Evolutionary conservation across 1,284 basidiomycete genomes (phyloP), one percentile per base, ranked within the genome.

Genomic region (Boletus semigastroideus): DNA sequence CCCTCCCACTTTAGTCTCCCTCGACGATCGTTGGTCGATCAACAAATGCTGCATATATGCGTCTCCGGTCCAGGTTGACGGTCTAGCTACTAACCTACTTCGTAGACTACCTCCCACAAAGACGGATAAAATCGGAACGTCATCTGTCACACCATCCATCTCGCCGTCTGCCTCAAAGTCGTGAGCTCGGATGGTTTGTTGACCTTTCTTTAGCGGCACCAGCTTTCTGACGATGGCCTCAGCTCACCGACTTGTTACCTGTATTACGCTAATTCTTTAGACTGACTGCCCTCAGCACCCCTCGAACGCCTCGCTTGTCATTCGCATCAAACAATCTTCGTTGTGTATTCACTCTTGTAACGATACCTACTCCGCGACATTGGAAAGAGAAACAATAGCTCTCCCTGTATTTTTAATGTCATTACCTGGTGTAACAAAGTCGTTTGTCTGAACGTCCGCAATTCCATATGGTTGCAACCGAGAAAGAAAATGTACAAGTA

Each of bases 101-200:
- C 8, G 1, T 33, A 64, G 63, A 34, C 42, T 65, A 30, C 44
- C 53, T 20, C 37, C 14, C 4, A 17, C 11, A 7, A 64, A 52
- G 42, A 52, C 48, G 9, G 49, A 51, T 14, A 59, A 46, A 40
- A 49, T 39, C 28, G 43, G 52, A 9, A 8, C 51, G 6, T 31
- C 51, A 31, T 40, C 66, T 17, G 39, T 48, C 42, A 12, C 51
- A 14, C 49, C 42, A 6, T 39, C 59, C 17, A 46, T 49, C 17
- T 49, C 60, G 6, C 41, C 55, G 14, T 57, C 62, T 16, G 30
- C 30, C 14, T 45, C 65, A 33, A 60, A 42, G 38, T 17, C 49
- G 30, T 68, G 49, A 63, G 11, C 39, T 27, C 33, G 28, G 40
- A 10, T 42, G 17, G 46, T 44, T 8, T 13, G 42, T 49, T 8